Evolutionary conservation across 2,329 filamentous ascomycete genomes (phyloP), one percentile per base, ranked within the genome.

Genomic region (Colletotrichum cuscutae): DNA sequence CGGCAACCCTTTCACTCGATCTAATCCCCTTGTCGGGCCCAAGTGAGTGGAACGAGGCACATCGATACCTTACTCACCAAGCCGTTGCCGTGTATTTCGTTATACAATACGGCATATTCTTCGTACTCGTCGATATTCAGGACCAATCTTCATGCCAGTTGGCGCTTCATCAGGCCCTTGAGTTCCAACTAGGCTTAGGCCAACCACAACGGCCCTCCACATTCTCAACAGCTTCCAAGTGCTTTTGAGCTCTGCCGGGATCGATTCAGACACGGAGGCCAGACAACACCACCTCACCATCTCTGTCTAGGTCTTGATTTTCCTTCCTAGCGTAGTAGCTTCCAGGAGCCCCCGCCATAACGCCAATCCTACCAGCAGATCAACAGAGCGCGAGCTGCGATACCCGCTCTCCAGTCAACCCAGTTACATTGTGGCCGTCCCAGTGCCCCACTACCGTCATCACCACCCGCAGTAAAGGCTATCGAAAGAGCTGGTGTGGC

Each of bases 231-330:
- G 35, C 56, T 59, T 30, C 58, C 35, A 42, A 62, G 54, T 49
- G 49, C 57, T 52, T 58, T 74, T 56, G 59, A 68, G 62, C 57
- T 69, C 53, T 73, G 61, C 72, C 69, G 64, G 72, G 64, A 52
- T 73, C 46, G 26, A 69, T 37, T 58, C 65, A 69, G 52, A 42
- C 37, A 49, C 54, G 49, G 28, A 64, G 46, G 19, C 64, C 54
- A 65, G 54, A 69, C 56, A 74, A 56, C 54, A 74, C 56, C 35
- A 65, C 71, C 37, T 65, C 54, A 32, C 60, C 53, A 64, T 65
- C 59, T 68, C 52, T 32, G 32, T 69, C 35, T 24, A 26, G 62
- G 49, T 59, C 37, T 59, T 61, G 62, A 56, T 56, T 58, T 73
- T 63, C 62, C 62, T 58, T 63, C 58, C 59, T 70, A 61, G 69